phyloP scores from a whole-genome alignment of 805 yeast species.

The Metschnikowia corniflorae region DNA sequence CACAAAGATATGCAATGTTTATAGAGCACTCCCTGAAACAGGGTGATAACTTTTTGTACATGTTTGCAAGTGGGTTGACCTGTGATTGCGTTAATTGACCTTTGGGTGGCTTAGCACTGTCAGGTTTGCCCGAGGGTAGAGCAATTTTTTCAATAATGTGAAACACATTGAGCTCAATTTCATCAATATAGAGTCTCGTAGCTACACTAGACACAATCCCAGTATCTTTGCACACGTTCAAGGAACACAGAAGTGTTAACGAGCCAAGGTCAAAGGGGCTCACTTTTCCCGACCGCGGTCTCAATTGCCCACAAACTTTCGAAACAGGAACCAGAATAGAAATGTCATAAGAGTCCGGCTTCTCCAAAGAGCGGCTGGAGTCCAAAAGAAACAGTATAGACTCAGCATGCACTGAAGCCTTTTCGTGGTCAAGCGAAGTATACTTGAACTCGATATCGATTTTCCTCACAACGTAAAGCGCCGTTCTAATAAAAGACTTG shows the following conservation, averaged over 20 bases:
- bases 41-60: conserved; percentile 11
- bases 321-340: conserved; percentile 1
- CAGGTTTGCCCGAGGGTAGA: background rate
- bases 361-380: background rate
- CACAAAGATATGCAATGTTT: conserved; percentile 7
- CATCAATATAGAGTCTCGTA: conserved; percentile 12
- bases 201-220: conserved; percentile 11
- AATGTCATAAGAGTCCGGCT: background rate
- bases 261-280: conserved; percentile 3
- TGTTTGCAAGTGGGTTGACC: conserved; percentile 1
- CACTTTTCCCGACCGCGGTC: background rate
- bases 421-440: background rate
- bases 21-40: conserved; percentile 15
- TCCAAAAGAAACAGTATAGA: conserved; percentile 4
- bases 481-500: background rate
- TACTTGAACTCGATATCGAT: conserved; percentile 11
- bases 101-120: background rate
- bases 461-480: background rate
- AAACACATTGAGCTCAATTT: conserved; percentile 8
- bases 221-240: conserved; percentile 3
- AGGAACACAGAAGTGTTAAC: conserved; percentile 6
- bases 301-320: background rate
- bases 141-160: conserved; percentile 2
- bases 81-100: background rate
- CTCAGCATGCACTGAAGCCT: background rate